phyloP scores from a whole-genome alignment of 2,329 filamentous ascomycete genomes.

The Fusarium nurragi region DNA sequence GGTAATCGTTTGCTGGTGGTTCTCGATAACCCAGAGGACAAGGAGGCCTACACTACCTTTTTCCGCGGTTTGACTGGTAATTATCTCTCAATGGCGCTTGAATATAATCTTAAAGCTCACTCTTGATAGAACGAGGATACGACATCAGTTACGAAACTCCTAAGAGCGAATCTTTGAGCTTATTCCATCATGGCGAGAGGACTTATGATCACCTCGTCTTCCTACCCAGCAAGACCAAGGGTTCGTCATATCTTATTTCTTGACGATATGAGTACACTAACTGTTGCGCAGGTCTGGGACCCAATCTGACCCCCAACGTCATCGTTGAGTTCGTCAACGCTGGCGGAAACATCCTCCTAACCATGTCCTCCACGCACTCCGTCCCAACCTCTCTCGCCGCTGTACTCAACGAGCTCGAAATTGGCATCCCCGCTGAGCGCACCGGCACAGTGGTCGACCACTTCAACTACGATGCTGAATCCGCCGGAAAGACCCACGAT shows the following conservation, averaged over 20 bases:
- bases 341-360: constrained; percentile 88
- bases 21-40: constrained; percentile 82
- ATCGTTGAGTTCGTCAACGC: constrained; percentile 92
- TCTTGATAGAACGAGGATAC: constrained; percentile 78
- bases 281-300: constrained; percentile 75
- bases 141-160: constrained; percentile 83
- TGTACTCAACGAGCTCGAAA: constrained; percentile 87
- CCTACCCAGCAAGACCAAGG: constrained; percentile 90
- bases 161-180: constrained; percentile 77
- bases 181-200: constrained; percentile 88
- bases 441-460: constrained; percentile 90
- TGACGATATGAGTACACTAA: constrained; percentile 14
- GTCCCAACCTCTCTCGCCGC: constrained; percentile 79
- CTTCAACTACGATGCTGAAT: constrained; percentile 87
- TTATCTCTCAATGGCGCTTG: constrained; percentile 9
- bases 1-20: constrained; percentile 87
- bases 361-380: constrained; percentile 76
- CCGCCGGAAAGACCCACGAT: constrained; percentile 85
- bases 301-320: constrained; percentile 83
- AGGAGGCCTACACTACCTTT: constrained; percentile 84
- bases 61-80: constrained; percentile 76
- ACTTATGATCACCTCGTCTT: constrained; percentile 91
- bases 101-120: constrained; percentile 29
- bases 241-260: constrained; percentile 54
- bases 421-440: constrained; percentile 86